These are phyloP conservation scores for Pythium chondricola DNA, from an alignment of 352 stramenopile species.

Conservation along the genomic window DNA sequence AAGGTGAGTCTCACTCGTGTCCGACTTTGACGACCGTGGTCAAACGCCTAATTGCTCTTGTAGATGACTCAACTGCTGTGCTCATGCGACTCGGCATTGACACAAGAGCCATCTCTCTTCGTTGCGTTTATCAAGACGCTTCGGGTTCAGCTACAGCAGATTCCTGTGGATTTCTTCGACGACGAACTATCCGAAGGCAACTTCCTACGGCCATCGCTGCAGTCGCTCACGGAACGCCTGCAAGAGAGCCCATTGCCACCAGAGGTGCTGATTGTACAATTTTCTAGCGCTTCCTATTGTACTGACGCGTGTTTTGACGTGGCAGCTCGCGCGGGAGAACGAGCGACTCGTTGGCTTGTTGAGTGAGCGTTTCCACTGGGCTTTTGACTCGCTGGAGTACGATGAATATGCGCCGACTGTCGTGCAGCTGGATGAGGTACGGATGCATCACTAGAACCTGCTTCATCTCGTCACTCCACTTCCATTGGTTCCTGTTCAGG, in stretches of 20 bases:
- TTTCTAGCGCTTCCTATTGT: no score
- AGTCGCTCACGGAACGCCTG: constrained; percentile 27
- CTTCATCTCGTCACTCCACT: no score
- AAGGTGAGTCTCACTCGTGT: constrained; percentile 4
- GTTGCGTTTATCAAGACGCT: constrained; percentile 22
- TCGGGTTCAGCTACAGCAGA: constrained; percentile 27
- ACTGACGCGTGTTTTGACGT: no score
- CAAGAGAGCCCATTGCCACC: no score
- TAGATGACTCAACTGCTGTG: constrained; percentile 31
- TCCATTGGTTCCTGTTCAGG: no score
- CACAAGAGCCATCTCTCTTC: constrained; percentile 19
- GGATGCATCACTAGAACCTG: no score
- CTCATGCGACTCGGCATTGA: constrained; percentile 23
- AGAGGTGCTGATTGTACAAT: no score
- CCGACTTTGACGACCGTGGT: neutral
- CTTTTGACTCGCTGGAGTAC: constrained; percentile 10
- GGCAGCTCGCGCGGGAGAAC: constrained; percentile 5
- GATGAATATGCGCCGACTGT: constrained; percentile 26
- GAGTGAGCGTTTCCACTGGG: constrained; percentile 17
- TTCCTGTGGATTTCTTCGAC: constrained; percentile 18
- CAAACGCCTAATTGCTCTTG: no score
- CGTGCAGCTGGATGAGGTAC: constrained; percentile 27
- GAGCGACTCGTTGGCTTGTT: no score
- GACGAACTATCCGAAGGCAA: constrained; percentile 11
- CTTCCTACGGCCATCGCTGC: constrained; percentile 11